These are phyloP conservation scores for Podospora pseudopauciseta DNA, from an alignment of 495 filamentous ascomycete species.

Conservation along the genomic window DNA sequence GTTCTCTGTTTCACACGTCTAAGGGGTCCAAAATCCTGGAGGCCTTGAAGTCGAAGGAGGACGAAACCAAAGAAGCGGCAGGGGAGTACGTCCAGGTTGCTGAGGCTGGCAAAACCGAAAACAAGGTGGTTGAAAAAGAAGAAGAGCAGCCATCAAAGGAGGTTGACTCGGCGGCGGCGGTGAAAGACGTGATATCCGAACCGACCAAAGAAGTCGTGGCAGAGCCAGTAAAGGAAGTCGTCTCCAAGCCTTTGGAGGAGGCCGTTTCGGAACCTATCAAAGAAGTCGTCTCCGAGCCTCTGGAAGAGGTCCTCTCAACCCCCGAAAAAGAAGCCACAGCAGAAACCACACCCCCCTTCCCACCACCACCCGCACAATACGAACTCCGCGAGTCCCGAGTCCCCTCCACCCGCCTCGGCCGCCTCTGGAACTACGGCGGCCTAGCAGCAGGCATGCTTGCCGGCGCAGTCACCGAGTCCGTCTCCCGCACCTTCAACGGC, in stretches of 20 bases:
- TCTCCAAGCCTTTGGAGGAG: not conserved
- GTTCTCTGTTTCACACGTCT: slow-evolving; percentile 37
- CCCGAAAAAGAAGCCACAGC: not conserved
- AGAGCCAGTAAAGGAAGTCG: not conserved
- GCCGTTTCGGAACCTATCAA: not conserved
- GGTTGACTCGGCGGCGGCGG: not conserved
- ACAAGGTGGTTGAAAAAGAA: not conserved
- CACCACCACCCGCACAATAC: slow-evolving; percentile 41
- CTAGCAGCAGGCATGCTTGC: slow-evolving; percentile 93
- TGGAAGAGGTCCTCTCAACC: not conserved
- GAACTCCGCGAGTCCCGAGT: slow-evolving; percentile 85
- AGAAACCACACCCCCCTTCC: not conserved
- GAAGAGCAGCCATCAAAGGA: not conserved
- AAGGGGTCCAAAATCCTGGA: slow-evolving; percentile 35
- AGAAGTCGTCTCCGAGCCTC: not conserved
- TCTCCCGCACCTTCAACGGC: slow-evolving; percentile 64
- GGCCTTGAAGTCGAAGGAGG: slow-evolving; percentile 19
- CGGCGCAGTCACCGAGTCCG: slow-evolving; percentile 79
- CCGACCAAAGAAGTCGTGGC: too few relatives aligned
- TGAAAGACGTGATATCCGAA: not conserved
- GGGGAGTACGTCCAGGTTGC: not conserved
- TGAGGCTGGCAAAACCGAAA: too few relatives aligned
- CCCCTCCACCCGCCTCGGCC: slow-evolving; percentile 78
- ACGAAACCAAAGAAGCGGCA: not conserved
- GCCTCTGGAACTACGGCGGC: slow-evolving; percentile 92